Base-by-base conservation (phyloP, 345 rosid species). In the Corymbia maculata region DNA sequence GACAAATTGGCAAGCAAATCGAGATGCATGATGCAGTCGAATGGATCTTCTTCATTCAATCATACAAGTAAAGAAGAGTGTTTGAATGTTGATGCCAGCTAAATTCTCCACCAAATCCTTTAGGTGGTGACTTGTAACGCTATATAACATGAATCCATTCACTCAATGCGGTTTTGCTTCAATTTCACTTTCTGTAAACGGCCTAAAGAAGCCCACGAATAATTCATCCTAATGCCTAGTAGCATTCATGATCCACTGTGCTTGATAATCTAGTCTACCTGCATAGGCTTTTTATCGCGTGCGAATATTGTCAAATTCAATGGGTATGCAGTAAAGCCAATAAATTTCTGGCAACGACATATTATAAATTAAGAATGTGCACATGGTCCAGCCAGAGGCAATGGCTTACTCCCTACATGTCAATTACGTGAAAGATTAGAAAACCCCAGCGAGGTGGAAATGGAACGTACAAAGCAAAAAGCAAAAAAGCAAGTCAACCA, bases 11-110 rank as follows among this genome's bases (percentile, higher is more conserved):
- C 79, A 9, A 32, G 45, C 12, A 16, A 4, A 4, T 32, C 0
- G 6, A n/a, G 3, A 28, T 0, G 1, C 1, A 0, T n/a, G 75
- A 64, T 14, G 42, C n/a, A 19, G 2, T 64, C 1, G 10, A 14
- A 64, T 13, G 75, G 36, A 32, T 4, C 32, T 17, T 8, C 45
- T 70, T 9, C 45, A 9, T 70, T 32, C 42, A 17, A 70, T 32
- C 45, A 15, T 14, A 68, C 45, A 68, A 68, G 45, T 32, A 68
- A 68, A 68, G 2, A 30, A 70, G 45, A 70, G 47, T 0, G 10
- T 2, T 8, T 0, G 7, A 70, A 24, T 16, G 22, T 8, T 4
- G 0, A 4, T 32, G 24, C 11, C 0, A 17, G 24, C 47, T 36
- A 9, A 70, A 13, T 70, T 64, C 75, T 14, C 1, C 5, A 64